Percentiles rank a stretch among this genome's conserved stretches.
These are phyloP conservation scores for Kwoniella sp. DNA, from an alignment of 768 basidiomycete species.

Conservation along the genomic window DNA sequence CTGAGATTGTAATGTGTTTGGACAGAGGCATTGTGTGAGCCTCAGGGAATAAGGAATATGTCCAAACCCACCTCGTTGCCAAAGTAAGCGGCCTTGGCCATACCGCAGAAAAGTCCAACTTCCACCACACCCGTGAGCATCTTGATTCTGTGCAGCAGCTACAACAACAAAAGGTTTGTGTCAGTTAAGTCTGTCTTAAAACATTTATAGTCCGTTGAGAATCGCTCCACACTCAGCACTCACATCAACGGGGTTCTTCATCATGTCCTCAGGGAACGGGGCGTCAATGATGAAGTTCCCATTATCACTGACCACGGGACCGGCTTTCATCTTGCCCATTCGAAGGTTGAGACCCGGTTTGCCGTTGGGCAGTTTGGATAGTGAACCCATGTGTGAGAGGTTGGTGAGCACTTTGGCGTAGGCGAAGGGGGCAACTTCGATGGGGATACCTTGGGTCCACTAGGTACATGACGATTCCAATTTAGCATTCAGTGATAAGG, in stretches of 20 bases:
- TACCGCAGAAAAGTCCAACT: conserved; percentile 91
- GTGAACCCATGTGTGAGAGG: conserved; percentile 60
- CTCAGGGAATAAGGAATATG: neutral
- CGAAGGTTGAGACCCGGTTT: conserved; percentile 68
- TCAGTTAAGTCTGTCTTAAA: conserved; percentile 4
- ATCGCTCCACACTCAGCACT: conserved; percentile 22
- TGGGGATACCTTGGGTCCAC: conserved; percentile 87
- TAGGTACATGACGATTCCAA: conserved; percentile 49
- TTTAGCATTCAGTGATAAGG: too few relatives aligned
- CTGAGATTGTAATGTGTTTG: neutral
- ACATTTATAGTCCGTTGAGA: neutral
- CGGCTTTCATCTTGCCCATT: conserved; percentile 86
- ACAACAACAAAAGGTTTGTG: too few relatives aligned
- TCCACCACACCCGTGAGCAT: conserved; percentile 98
- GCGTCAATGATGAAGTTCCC: conserved; percentile 98
- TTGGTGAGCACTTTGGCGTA: conserved; percentile 83
- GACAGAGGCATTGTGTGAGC: neutral
- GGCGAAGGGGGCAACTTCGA: conserved; percentile 96
- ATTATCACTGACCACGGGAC: conserved; percentile 95
- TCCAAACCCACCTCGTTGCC: conserved; percentile 48
- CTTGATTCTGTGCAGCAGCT: conserved; percentile 82
- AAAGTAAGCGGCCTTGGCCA: conserved; percentile 95
- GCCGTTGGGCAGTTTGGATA: conserved; percentile 38
- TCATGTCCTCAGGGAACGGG: conserved; percentile 72
- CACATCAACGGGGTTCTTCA: conserved; percentile 69